Evolutionary conservation across 2,329 filamentous ascomycete genomes (phyloP).

Genomic region (Leptographium lundbergii): DNA sequence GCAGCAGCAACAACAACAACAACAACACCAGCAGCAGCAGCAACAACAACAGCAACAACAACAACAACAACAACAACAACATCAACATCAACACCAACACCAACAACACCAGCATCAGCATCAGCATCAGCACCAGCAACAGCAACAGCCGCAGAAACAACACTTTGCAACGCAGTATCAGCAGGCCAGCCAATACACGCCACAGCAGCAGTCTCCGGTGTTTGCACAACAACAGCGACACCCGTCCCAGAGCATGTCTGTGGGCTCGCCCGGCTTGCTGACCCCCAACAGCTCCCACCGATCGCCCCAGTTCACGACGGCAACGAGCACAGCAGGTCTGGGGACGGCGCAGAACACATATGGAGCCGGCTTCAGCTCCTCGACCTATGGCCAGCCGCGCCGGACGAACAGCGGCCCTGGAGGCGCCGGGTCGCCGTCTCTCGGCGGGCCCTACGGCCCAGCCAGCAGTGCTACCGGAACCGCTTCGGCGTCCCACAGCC

Average conservation of each 20-base stretch:
- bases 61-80: conserved; percentile 7
- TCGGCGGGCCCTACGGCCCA: conserved; percentile 8
- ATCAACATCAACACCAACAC: conserved; percentile 9
- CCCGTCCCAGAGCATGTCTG: conserved; percentile 11
- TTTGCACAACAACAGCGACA: conserved; percentile 14
- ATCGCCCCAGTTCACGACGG: conserved; percentile 9
- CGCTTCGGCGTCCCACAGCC: background rate
- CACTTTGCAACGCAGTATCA: conserved; percentile 6
- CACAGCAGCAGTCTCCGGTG: conserved; percentile 11
- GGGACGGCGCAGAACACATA: conserved; percentile 1
- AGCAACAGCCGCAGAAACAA: conserved; percentile 7
- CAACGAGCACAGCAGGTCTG: background rate
- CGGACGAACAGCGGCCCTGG: conserved; percentile 4
- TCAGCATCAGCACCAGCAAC: conserved; percentile 7
- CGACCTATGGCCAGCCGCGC: conserved; percentile 8
- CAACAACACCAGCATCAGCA: conserved; percentile 10
- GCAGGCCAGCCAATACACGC: background rate
- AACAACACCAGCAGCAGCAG: conserved; percentile 5
- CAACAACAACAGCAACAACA: conserved; percentile 9
- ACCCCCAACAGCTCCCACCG: conserved; percentile 4
- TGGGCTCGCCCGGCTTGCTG: conserved; percentile 9
- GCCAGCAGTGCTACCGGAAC: background rate
- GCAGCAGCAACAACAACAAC: conserved; percentile 10
- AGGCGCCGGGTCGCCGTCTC: conserved; percentile 6
- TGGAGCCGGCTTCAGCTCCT: conserved; percentile 6